Evolutionary conservation across 2,329 filamentous ascomycete genomes (phyloP), one percentile per base, ranked within the genome.

Genomic region (Coniochaeta hoffmannii): DNA sequence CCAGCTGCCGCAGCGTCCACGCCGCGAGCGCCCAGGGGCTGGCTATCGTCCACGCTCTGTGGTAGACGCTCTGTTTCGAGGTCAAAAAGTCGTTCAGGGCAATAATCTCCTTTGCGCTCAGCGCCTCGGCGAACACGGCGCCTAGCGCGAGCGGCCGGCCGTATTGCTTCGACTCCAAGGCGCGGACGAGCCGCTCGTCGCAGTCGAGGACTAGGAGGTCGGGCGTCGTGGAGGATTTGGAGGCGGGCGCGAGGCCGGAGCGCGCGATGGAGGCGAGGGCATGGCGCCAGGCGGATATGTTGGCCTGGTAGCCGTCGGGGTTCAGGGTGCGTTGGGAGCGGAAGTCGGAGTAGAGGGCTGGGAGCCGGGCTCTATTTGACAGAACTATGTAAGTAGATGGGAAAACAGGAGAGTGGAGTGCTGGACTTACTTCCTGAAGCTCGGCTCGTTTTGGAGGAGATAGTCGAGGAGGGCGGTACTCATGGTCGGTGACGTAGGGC

Each of bases 101-200:
- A 12, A 96, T 75, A 69, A 96, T 81, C 46, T 87, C 84, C 50
- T 79, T 83, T 44, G 78, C 82, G 53, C 79, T 75, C 1, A 94
- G 73, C 0, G 89, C 88, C 63, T 97, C 93, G 30, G 73, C 72
- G 51, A 97, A 76, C 5, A 92, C 94, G 3, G 86, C 83, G 1
- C 88, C 88, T 1, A 99, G 75, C 3, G 89, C 90, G 10, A 93
- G 78, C 1, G 94, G 94, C 49, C 86, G 81, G 1, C 94, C 94
- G 70, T 84, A 92, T 63, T 93, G 85, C 46, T 85, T 84, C 51
- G 80, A 88, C 61, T 92, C 86, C 54, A 99, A 75, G 34, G 85
- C 83, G 24, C 82, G 79, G 22, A 88, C 73, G 1, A 99, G 78
- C 30, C 82, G 76, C 34, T 88, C 82, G 62, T 82, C 78, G 35